Evolutionary conservation across 169 alveolate genomes (phyloP).

Genomic region (Plasmodium fragile): DNA sequence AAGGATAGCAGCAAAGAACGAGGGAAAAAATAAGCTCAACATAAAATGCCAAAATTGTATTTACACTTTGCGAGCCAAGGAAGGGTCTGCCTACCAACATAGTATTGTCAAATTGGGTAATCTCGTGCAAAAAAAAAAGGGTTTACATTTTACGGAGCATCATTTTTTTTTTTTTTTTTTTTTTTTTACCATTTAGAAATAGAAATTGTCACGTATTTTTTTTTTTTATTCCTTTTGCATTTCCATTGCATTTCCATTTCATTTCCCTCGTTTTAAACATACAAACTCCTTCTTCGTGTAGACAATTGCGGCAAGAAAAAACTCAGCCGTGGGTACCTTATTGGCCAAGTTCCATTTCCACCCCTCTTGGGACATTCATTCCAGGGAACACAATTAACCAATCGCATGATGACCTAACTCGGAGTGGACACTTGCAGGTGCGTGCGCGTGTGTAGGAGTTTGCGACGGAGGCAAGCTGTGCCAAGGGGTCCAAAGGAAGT

Average conservation of each 20-base stretch:
- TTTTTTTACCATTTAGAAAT: background rate
- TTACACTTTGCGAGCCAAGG: background rate
- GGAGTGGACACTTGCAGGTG: background rate
- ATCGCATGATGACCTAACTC: background rate
- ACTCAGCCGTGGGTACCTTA: background rate
- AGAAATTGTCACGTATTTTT: background rate
- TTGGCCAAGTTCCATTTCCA: background rate
- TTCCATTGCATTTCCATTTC: background rate
- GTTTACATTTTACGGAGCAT: slow-evolving; percentile 2
- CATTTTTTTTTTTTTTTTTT: background rate
- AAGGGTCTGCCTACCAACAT: background rate
- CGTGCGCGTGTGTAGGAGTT: background rate
- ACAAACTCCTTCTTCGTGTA: background rate
- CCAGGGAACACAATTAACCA: background rate
- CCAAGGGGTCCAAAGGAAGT: background rate
- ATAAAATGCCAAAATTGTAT: background rate
- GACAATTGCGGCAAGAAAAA: background rate
- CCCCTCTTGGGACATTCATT: background rate
- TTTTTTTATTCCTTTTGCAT: background rate
- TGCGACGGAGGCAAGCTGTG: background rate
- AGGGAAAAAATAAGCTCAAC: background rate
- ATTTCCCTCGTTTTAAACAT: background rate
- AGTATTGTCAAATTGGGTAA: background rate
- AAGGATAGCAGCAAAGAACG: background rate
- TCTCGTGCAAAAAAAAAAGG: background rate